Evolutionary conservation across 352 stramenopile genomes (phyloP), one percentile per base, ranked within the genome.

Genomic region (Phytophthora pisi): DNA sequence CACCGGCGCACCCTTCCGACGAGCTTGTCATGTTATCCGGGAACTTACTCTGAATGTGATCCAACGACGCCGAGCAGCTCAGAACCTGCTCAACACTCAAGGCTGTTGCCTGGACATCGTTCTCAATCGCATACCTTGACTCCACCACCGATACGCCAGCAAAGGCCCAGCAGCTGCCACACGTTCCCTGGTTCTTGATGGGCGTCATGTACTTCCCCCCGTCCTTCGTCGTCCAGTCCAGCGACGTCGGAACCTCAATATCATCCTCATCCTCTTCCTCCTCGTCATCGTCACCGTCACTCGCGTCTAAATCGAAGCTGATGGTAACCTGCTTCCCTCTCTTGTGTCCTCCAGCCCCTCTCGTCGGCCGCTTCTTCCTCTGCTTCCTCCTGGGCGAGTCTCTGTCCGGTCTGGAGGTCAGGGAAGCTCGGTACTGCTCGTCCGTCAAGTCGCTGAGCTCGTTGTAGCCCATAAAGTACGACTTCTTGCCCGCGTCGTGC

Each of bases 121-220:
- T 74, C 30, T 84, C 78, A 71, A 96, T 96, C n/a, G 88, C 88
- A 58, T 78, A 87, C 24, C 84, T 82, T 20, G 80, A 91, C 64
- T 96, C 88, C 50, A 93, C 76, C 10, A 82, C 84, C 2, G 84
- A 81, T 1, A 93, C 76, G 23, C 82, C 88, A 11, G 74, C 57
- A 65, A 98, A 98, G 7, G 94, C 94, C 94, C 94, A 98, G 73
- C 94, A 98, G 57, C 89, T 96, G 8, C 94, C 94, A 58, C 94
- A 98, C 30, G 87, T 94, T 26, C 91, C 92, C 61, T 98, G 93
- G 64, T 98, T 97, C 79, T 98, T 98, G 38, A 98, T 85, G 6
- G 92, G 84, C 31, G 90, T 97, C 83, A 93, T 54, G 65, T 91
- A 96, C 68, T 92, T 93, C 38, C 88, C 88, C 53, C 68, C 59